Base-by-base conservation (phyloP, 257 asterid species). In the Solanum tarapatanum region DNA sequence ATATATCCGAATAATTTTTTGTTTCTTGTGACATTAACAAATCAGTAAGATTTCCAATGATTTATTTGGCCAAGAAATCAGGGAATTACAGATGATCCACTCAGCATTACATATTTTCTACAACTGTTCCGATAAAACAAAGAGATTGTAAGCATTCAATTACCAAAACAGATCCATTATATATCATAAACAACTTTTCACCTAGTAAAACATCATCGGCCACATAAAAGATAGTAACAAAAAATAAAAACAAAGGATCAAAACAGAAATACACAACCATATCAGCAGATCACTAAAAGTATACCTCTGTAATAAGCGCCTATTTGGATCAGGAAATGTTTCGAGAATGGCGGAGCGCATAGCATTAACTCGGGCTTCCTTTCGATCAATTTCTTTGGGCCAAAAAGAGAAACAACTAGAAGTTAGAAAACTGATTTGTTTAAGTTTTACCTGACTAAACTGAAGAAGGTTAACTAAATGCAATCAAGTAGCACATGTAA, bases 241-340 rank as follows among this genome's bases (percentile, higher is more conserved):
- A 17, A 80, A 82, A n/a, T 45, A 23, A 80, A 82, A 82, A 82
- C 21, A 48, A 26, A 3, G 41, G 41, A 82, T 28, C 41, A 17
- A 28, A 82, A 28, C 26, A 82, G 5, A 48, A 48, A 82, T 48
- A 48, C 68, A 28, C 85, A 28, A 9, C 19, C 85, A 48, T 28
- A 82, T 82, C 69, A 48, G 69, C 85, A 82, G 21, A 80, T 26
- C 32, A 80, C 69, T 16, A 82, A 80, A 28, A 48, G 69, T 3
- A 45, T 94, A 95, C 99, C 99, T 96, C 91, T 96, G 99, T 92
- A 96, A 90, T 88, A 96, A 92, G 55, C 96, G 98, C 87, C 96
- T 93, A 86, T 95, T 97, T 86, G 99, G 99, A 84, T 96, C 99
- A 75, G 99, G 99, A 90, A 96, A 96, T n/a, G 98, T 93, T 92